Base-by-base conservation (phyloP, 768 basidiomycete species). In the Leccinum disarticulatum region DNA sequence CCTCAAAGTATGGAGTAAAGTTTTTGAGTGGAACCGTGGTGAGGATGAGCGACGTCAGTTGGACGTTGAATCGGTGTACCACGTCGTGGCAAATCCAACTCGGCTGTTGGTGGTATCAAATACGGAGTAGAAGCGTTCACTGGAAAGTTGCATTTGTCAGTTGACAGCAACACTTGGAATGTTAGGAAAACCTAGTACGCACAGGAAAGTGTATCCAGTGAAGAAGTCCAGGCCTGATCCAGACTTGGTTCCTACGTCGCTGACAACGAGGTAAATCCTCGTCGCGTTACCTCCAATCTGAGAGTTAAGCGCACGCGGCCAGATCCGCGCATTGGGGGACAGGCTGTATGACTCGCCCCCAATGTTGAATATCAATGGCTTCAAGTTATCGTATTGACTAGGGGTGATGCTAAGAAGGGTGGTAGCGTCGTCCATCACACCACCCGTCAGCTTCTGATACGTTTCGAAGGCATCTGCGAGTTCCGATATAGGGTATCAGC, bases 111-210 rank as follows among this genome's bases (percentile, higher is more conserved):
- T 64, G 22, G 76, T 73, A 61, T 82, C 79, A 60, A 65, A 80
- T 14, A 81, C 69, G 55, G 72, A 72, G 61, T 81, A 81, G 70
- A 71, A 81, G 28, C 81, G 76, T 63, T 82, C 73, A 4, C 72
- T 70, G 22, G 14, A 52, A 41, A 27, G 13, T 9, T 8, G 11
- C 11, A 28, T 47, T 17, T 9, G 15, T 59, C 19, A 59, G 56
- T 9, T 15, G 38, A 53, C 15, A 28, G 11, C 30, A 53, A 22
- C 31, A 30, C 33, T 10, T 9, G 7, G 35, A 58, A 0, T 7
- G 31, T 10, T 31, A 6, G 14, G 15, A 59, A 33, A 27, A 2
- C 15, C 30, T 19, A 4, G 6, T 6, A 62, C 60, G 6, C 15
- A 64, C 65, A 71, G 47, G 46, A 62, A 60, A 8, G 51, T 17